Percentiles rank a stretch among this genome's conserved stretches.
These are phyloP conservation scores for Diaporthe sp. DNA, from an alignment of 2,329 filamentous ascomycete genomes.

Conservation along the genomic window DNA sequence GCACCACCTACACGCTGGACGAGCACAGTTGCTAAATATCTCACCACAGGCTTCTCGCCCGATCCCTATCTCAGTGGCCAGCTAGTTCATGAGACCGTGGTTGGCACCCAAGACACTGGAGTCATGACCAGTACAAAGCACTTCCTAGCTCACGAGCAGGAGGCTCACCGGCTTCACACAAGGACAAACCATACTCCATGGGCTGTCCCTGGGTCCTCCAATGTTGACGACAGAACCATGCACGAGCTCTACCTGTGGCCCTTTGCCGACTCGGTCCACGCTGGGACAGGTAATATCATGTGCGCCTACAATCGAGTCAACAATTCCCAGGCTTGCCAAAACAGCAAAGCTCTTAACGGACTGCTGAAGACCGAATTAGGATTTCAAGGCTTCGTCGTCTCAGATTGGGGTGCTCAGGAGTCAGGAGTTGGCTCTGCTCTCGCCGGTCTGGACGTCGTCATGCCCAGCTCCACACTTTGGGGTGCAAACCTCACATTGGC, in stretches of 20 bases:
- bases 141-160: slow-evolving; percentile 66
- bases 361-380: slow-evolving; percentile 73
- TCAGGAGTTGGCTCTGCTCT: slow-evolving; percentile 71
- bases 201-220: slow-evolving; percentile 56
- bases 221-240: slow-evolving; percentile 57
- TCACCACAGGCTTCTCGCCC: slow-evolving; percentile 50
- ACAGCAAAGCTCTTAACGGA: slow-evolving; percentile 75
- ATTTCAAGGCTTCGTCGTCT: slow-evolving; percentile 75
- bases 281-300: slow-evolving; percentile 36
- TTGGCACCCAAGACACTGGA: slow-evolving; percentile 77
- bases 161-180: slow-evolving; percentile 51
- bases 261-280: slow-evolving; percentile 36
- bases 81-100: slow-evolving; percentile 66
- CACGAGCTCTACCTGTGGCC: slow-evolving; percentile 61
- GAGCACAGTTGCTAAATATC: background rate
- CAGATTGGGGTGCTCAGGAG: slow-evolving; percentile 78
- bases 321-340: slow-evolving; percentile 73
- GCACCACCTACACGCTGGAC: background rate
- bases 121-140: slow-evolving; percentile 80
- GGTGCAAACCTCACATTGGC: slow-evolving; percentile 68
- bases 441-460: slow-evolving; percentile 79
- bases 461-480: slow-evolving; percentile 65
- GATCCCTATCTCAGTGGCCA: slow-evolving; percentile 73
- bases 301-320: slow-evolving; percentile 38
- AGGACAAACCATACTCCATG: slow-evolving; percentile 67